Evolutionary conservation across 1,139 yeast genomes (phyloP).

Genomic region (Wickerhamomyces sp.): DNA sequence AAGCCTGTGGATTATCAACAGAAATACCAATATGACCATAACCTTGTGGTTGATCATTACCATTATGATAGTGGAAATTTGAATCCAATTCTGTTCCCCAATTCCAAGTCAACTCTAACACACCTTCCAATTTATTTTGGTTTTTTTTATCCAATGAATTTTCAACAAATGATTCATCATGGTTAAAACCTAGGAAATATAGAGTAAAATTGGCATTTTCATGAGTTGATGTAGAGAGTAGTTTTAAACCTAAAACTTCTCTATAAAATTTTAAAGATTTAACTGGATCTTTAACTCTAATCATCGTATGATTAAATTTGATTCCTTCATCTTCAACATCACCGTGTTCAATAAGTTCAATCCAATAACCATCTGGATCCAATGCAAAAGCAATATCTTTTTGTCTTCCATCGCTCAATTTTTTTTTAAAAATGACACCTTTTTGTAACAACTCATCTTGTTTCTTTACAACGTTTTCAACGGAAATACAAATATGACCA

Average conservation of each 20-base stretch:
- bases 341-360: slow-evolving; percentile 74
- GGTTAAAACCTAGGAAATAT: slow-evolving; percentile 75
- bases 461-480: slow-evolving; percentile 64
- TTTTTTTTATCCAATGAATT: slow-evolving; percentile 25
- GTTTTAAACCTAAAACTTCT: slow-evolving; percentile 73
- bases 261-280: slow-evolving; percentile 72
- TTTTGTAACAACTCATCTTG: slow-evolving; percentile 52
- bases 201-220: slow-evolving; percentile 75
- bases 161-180: slow-evolving; percentile 31
- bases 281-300: slow-evolving; percentile 81
- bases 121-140: slow-evolving; percentile 50
- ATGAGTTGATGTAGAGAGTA: slow-evolving; percentile 50
- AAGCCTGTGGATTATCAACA: slow-evolving; percentile 55
- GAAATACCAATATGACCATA: slow-evolving; percentile 82
- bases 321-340: slow-evolving; percentile 34
- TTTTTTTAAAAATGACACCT: slow-evolving; percentile 78
- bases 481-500: slow-evolving; percentile 89
- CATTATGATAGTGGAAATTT: slow-evolving; percentile 74
- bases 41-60: slow-evolving; percentile 76
- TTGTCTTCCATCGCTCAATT: slow-evolving; percentile 83
- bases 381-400: slow-evolving; percentile 88
- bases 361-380: slow-evolving; percentile 97
- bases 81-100: slow-evolving; percentile 88
- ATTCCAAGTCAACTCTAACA: slow-evolving; percentile 87
- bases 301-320: slow-evolving; percentile 86